phyloP scores from a whole-genome alignment of 2,329 filamentous ascomycete genomes.

The Podosphaera aphanis region DNA sequence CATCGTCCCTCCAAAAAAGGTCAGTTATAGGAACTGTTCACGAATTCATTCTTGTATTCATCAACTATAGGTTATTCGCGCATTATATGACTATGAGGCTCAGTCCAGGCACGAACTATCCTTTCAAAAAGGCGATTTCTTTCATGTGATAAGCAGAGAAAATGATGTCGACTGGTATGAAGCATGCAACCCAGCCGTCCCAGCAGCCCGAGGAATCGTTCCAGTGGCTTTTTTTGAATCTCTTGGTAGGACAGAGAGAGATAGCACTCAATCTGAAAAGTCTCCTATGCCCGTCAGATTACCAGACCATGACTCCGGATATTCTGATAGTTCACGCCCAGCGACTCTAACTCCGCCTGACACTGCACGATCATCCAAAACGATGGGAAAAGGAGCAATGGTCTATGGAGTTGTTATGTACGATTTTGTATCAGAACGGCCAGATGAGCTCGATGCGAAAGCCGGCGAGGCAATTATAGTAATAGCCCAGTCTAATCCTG shows the following conservation, averaged over 20 bases:
- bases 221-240: slow-evolving; percentile 86
- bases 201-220: slow-evolving; percentile 70
- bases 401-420: slow-evolving; percentile 95
- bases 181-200: slow-evolving; percentile 80
- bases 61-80: slow-evolving; percentile 62
- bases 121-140: slow-evolving; percentile 90
- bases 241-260: slow-evolving; percentile 74
- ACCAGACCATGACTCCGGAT: slow-evolving; percentile 77
- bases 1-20: slow-evolving; percentile 52
- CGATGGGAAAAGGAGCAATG: slow-evolving; percentile 48
- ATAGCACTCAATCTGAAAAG: slow-evolving; percentile 51
- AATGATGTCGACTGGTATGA: slow-evolving; percentile 95
- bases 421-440: slow-evolving; percentile 80
- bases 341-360: slow-evolving; percentile 17
- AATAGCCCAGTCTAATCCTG: slow-evolving; percentile 91
- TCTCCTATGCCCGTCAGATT: slow-evolving; percentile 26
- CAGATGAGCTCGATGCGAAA: slow-evolving; percentile 90
- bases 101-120: slow-evolving; percentile 56
- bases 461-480: slow-evolving; percentile 93
- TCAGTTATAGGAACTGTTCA: slow-evolving; percentile 17
- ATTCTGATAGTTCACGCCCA: slow-evolving; percentile 32
- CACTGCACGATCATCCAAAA: slow-evolving; percentile 15
- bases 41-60: slow-evolving; percentile 2
- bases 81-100: slow-evolving; percentile 77
- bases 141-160: slow-evolving; percentile 91